Base-by-base conservation (phyloP, 495 filamentous ascomycete species). In the Viridothelium virens region DNA sequence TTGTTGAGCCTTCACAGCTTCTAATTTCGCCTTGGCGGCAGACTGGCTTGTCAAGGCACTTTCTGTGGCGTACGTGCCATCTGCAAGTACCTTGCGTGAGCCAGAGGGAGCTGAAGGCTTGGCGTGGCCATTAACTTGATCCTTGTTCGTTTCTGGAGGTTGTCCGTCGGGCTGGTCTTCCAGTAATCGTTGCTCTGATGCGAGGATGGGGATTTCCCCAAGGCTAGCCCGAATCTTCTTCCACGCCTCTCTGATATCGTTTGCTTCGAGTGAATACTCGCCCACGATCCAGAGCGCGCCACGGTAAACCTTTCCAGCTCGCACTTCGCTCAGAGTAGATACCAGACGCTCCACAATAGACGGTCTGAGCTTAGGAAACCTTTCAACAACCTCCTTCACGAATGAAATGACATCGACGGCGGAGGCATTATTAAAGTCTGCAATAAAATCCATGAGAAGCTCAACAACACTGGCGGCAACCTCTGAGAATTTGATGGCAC, bases 401-500 rank as follows among this genome's bases (percentile, higher is more conserved):
- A 99, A 99, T 25, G 90, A 89, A 71, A 99, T 97, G 11, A 99
- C 92, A 78, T 99, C 95, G 37, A 99, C 91, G 1, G 95, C 94
- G 2, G 92, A 96, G 53, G 91, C 88, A 72, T 91, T 96, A 82
- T 94, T 97, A 77, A 97, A 97, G 75, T 99, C 95, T 64, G 89
- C 91, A 74, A 99, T 97, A 74, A 97, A 97, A 73, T 99, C 94
- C 92, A 99, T 99, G n/a, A 99, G 80, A 7, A 96, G 82, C 65
- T 91, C 95, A 65, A 99, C 95, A 59, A 97, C 95, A 74, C 91
- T 96, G 46, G 93, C 90, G 61, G 95, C 95, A 63, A 97, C 91
- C 76, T 97, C 95, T 3, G 95, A 97, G 79, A 97, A 97, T 74
- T 94, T 96, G 80, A 99, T 96, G 66, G 95, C 95, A 75, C 93